phyloP scores from a whole-genome alignment of 371 early-diverging fungal species.

The Phascolomyces articulosus region DNA sequence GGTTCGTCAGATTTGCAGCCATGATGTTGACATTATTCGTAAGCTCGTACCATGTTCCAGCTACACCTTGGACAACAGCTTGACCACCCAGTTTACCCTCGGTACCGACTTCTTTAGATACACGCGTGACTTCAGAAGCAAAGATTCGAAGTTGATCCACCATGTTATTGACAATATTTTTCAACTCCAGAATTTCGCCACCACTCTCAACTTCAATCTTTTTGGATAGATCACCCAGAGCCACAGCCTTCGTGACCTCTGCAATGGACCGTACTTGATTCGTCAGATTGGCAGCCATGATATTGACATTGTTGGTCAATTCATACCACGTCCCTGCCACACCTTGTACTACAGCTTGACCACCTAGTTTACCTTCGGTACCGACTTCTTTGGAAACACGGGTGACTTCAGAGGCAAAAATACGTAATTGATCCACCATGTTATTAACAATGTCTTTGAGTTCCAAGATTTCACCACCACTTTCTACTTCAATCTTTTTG shows the following conservation, averaged over 20 bases:
- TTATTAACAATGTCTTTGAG: slow-evolving; percentile 40
- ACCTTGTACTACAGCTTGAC: slow-evolving; percentile 43
- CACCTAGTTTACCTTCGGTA: slow-evolving; percentile 50
- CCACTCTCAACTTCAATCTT: slow-evolving; percentile 33
- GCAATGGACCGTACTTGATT: slow-evolving; percentile 55
- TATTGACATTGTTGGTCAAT: slow-evolving; percentile 51
- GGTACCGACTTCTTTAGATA: slow-evolving; percentile 48
- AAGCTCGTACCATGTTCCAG: slow-evolving; percentile 46
- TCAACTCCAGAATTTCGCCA: slow-evolving; percentile 38
- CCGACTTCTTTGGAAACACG: slow-evolving; percentile 48
- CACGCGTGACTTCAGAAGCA: slow-evolving; percentile 39
- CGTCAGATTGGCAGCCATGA: slow-evolving; percentile 46
- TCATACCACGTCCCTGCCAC: slow-evolving; percentile 58
- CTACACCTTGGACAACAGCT: slow-evolving; percentile 46
- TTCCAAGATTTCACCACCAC: slow-evolving; percentile 37
- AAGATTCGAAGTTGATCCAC: slow-evolving; percentile 40
- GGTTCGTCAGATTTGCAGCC: slow-evolving; percentile 45
- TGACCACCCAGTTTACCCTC: slow-evolving; percentile 47
- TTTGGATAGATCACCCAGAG: slow-evolving; percentile 47
- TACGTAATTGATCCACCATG: slow-evolving; percentile 45
- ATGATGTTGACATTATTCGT: slow-evolving; percentile 47
- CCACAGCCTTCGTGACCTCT: slow-evolving; percentile 50
- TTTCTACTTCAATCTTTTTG: slow-evolving; percentile 31
- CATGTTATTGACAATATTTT: slow-evolving; percentile 43
- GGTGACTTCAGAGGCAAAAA: slow-evolving; percentile 38